Conservation (phyloP, 2,329 filamentous ascomycete species). For the Neopestalotiopsis sp. region DNA sequence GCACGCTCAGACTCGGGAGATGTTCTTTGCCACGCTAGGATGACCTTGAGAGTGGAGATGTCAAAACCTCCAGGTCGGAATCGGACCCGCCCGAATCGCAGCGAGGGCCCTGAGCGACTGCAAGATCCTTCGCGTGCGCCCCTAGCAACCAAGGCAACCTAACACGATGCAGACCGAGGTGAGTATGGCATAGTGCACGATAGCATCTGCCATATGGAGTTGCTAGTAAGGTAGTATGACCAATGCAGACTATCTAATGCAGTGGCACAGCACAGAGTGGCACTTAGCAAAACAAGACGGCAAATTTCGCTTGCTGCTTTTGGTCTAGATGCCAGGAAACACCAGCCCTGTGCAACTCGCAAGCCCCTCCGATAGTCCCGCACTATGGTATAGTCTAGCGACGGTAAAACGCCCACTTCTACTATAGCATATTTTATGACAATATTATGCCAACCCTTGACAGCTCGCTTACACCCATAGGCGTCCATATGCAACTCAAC, state of each 20-base stretch:
- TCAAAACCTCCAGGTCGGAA: not conserved
- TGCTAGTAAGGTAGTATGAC: not conserved
- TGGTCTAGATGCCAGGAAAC: not conserved
- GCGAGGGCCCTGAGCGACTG: not conserved
- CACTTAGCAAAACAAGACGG: not conserved
- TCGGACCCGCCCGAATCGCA: not conserved
- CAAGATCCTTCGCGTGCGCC: not conserved
- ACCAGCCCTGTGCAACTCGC: not conserved
- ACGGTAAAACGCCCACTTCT: not conserved
- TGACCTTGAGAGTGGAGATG: slow-evolving; percentile 1
- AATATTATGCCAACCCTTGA: not conserved
- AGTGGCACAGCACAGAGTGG: not conserved
- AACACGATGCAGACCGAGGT: not conserved
- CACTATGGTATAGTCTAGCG: not conserved
- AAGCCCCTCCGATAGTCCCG: not conserved
- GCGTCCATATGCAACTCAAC: not conserved
- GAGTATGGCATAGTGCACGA: not conserved
- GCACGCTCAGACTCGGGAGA: slow-evolving; percentile 10
- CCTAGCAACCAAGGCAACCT: not conserved
- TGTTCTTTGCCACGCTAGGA: slow-evolving; percentile 5
- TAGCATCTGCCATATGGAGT: not conserved
- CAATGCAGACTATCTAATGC: not conserved
- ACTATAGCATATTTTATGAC: not conserved
- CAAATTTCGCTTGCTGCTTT: not conserved
- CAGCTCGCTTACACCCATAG: not conserved